Percentiles rank a stretch among this genome's conserved stretches.
Evolutionary conservation across 805 yeast species (phyloP).

Genomic region (Komagataella kurtzmanii): DNA sequence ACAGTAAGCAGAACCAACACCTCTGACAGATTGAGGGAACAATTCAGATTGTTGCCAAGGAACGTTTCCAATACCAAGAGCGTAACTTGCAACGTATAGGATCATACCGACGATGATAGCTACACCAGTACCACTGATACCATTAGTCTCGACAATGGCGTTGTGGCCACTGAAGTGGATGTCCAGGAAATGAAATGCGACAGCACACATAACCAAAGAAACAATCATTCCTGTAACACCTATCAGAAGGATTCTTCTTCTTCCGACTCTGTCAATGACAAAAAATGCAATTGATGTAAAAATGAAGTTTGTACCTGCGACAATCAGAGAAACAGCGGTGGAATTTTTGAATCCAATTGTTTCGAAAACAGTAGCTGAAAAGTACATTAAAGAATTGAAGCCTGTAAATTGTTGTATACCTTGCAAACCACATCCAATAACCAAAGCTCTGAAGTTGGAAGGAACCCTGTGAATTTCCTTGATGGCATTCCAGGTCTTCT

Average conservation of each 20-base stretch:
- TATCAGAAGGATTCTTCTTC: constrained; percentile 65
- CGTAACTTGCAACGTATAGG: constrained; percentile 77
- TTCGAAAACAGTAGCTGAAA: constrained; percentile 84
- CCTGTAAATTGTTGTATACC: constrained; percentile 96
- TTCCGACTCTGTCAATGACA: constrained; percentile 78
- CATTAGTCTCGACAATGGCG: constrained; percentile 26
- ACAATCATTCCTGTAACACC: constrained; percentile 81
- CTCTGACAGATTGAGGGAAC: constrained; percentile 88
- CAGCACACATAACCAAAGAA: constrained; percentile 68
- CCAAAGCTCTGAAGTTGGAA: constrained; percentile 77
- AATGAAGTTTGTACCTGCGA: constrained; percentile 89
- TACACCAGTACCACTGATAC: constrained; percentile 75
- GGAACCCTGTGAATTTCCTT: constrained; percentile 52
- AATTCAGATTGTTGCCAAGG: constrained; percentile 98
- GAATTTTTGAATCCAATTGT: constrained; percentile 81
- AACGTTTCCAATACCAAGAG: constrained; percentile 91
- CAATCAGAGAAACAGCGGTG: constrained; percentile 87
- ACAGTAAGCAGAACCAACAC: constrained; percentile 81
- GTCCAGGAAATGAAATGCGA: constrained; percentile 82
- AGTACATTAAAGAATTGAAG: constrained; percentile 92
- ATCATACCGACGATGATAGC: constrained; percentile 80
- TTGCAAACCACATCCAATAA: constrained; percentile 86
- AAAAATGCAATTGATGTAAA: constrained; percentile 79
- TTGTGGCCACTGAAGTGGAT: constrained; percentile 38
- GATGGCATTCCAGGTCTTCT: constrained; percentile 45